Percentiles rank a stretch among this genome's conserved stretches.
Evolutionary conservation across 176 grass and related monocot species (phyloP).

Genomic region (Ensete glaucum): DNA sequence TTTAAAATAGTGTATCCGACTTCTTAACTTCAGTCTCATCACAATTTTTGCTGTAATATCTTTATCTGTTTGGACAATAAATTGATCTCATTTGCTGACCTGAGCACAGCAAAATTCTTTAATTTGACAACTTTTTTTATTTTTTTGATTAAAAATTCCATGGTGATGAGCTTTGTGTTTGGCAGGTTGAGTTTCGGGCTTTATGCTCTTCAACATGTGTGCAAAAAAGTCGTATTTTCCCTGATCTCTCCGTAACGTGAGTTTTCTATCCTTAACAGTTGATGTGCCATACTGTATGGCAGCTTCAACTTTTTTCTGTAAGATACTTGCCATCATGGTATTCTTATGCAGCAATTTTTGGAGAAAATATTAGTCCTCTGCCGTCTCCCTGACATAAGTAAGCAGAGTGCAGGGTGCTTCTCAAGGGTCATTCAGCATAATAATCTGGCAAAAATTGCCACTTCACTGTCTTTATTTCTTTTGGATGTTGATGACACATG

Average conservation of each 20-base stretch:
- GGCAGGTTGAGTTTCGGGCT: constrained; percentile 85
- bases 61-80: background rate
- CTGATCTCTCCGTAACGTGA: constrained; percentile 82
- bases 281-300: background rate
- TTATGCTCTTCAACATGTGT: constrained; percentile 67
- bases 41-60: background rate
- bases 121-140: background rate
- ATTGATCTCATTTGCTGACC: background rate
- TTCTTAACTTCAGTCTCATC: background rate
- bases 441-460: background rate
- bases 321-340: background rate
- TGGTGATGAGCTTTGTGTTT: constrained; percentile 6
- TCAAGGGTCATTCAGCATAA: background rate
- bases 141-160: constrained; percentile 11
- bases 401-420: background rate
- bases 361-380: background rate
- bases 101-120: background rate
- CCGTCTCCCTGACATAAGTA: background rate
- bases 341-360: background rate
- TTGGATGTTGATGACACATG: background rate
- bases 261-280: constrained; percentile 17
- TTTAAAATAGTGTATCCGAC: background rate
- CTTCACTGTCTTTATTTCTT: background rate
- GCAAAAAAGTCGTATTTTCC: constrained; percentile 61
- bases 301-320: background rate